A percentile compares a stretch with the other conserved stretches of the same genome.
Conservation (phyloP, 371 early-diverging fungal genomes). For the Parasitella parasitica region DNA sequence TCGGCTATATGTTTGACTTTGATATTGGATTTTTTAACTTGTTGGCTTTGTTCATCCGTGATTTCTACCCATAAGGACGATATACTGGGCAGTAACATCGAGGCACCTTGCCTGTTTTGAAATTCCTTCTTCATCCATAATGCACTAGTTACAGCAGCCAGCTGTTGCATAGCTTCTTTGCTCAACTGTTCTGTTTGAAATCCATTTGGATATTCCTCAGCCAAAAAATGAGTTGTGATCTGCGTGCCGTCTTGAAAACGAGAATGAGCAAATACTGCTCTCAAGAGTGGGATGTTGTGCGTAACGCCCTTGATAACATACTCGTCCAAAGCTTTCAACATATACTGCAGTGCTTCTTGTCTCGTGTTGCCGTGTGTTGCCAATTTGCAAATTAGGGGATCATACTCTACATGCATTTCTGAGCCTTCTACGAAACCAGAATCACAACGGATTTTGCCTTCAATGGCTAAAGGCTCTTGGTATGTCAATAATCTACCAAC, state of each 20-base stretch:
- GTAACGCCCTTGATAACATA: conserved; percentile 94
- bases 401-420: conserved; percentile 84
- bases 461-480: conserved; percentile 21
- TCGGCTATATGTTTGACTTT: neutral
- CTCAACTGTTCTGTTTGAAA: conserved; percentile 76
- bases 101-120: conserved; percentile 13
- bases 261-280: conserved; percentile 81
- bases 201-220: conserved; percentile 90
- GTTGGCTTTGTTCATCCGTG: conserved; percentile 48
- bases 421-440: conserved; percentile 69
- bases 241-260: conserved; percentile 73
- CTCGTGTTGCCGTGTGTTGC: conserved; percentile 84
- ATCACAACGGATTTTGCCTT: conserved; percentile 34
- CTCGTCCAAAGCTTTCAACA: conserved; percentile 84
- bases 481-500: conserved; percentile 71
- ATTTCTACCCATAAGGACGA: conserved; percentile 57
- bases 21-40: neutral
- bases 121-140: conserved; percentile 72
- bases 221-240: conserved; percentile 87
- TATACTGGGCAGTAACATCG: conserved; percentile 30
- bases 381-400: conserved; percentile 88
- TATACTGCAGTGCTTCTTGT: conserved; percentile 69
- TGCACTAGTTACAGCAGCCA: conserved; percentile 67
- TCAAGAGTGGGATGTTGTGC: conserved; percentile 92
- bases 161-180: conserved; percentile 43